Evolutionary conservation across 2,329 filamentous ascomycete genomes (phyloP).

Genomic region (Aulographum hederae): DNA sequence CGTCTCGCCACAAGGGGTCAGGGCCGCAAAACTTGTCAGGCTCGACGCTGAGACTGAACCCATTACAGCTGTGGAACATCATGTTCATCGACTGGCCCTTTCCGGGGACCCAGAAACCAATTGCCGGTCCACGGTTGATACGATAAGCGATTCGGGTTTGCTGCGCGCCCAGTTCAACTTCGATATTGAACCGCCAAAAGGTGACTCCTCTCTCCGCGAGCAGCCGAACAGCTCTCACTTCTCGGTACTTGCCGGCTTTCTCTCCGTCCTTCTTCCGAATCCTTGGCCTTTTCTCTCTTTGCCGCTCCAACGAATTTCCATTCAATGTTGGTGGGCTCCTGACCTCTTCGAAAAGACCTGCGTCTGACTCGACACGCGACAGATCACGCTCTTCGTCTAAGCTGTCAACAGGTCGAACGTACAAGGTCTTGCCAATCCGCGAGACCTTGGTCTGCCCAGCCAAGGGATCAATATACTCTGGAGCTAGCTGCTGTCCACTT

Average conservation of each 20-base stretch:
- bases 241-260: constrained; percentile 58
- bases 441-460: constrained; percentile 76
- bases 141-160: constrained; percentile 87
- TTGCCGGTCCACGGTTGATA: constrained; percentile 77
- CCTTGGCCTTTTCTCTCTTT: constrained; percentile 6
- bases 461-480: constrained; percentile 77
- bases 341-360: constrained; percentile 59
- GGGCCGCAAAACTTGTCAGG: constrained; percentile 72
- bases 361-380: constrained; percentile 59
- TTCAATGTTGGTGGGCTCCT: constrained; percentile 18
- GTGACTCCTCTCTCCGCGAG: constrained; percentile 76
- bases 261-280: constrained; percentile 50
- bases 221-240: constrained; percentile 64
- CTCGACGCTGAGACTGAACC: constrained; percentile 69
- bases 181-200: constrained; percentile 94
- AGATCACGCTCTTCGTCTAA: constrained; percentile 62
- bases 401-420: constrained; percentile 77
- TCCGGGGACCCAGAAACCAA: constrained; percentile 88
- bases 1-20: constrained; percentile 92
- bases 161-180: constrained; percentile 61
- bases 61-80: constrained; percentile 97
- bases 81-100: constrained; percentile 83
- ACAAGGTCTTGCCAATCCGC: constrained; percentile 68
- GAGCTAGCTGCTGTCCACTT: constrained; percentile 39
- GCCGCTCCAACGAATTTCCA: not conserved